These are phyloP conservation scores for Rhizophora apiculata DNA, from an alignment of 345 rosid species.

Conservation along the genomic window DNA sequence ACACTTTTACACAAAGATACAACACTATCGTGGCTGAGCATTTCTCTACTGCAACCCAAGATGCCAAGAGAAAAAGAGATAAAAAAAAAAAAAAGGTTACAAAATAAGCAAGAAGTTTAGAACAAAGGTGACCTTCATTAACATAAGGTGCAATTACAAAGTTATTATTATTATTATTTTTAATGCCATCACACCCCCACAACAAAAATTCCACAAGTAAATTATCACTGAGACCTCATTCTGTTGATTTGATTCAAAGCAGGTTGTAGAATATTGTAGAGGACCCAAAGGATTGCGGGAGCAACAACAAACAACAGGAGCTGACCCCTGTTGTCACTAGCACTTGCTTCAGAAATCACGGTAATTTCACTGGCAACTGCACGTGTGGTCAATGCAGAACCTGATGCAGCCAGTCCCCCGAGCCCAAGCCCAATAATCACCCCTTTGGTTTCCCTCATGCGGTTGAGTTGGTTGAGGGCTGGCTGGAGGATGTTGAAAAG, in stretches of 20 bases:
- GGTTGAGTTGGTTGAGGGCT: constrained; percentile 75
- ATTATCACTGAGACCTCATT: constrained; percentile 63
- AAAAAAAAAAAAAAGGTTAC: neutral
- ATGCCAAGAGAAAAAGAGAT: neutral
- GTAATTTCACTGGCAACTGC: constrained; percentile 51
- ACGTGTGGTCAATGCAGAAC: constrained; percentile 42
- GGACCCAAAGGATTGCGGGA: constrained; percentile 91
- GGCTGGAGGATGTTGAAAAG: constrained; percentile 92
- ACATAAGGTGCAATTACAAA: constrained; percentile 38
- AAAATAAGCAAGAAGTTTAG: too few relatives aligned
- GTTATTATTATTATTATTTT: neutral
- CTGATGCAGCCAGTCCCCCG: constrained; percentile 63
- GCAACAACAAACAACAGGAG: constrained; percentile 75
- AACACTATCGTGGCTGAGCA: too few relatives aligned
- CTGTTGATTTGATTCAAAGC: constrained; percentile 90
- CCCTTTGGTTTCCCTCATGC: constrained; percentile 66
- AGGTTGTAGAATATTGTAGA: constrained; percentile 86
- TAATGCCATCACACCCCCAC: neutral
- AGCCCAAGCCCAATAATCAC: constrained; percentile 66
- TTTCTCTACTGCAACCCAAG: too few relatives aligned
- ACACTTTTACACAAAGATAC: too few relatives aligned
- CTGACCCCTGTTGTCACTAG: constrained; percentile 71
- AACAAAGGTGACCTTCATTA: constrained; percentile 10
- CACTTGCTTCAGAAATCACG: constrained; percentile 35
- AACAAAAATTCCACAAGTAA: neutral